Percentiles rank a stretch among this genome's conserved stretches.
Conservation (phyloP, 257 asterid species). For the Solanum medicagineum region DNA sequence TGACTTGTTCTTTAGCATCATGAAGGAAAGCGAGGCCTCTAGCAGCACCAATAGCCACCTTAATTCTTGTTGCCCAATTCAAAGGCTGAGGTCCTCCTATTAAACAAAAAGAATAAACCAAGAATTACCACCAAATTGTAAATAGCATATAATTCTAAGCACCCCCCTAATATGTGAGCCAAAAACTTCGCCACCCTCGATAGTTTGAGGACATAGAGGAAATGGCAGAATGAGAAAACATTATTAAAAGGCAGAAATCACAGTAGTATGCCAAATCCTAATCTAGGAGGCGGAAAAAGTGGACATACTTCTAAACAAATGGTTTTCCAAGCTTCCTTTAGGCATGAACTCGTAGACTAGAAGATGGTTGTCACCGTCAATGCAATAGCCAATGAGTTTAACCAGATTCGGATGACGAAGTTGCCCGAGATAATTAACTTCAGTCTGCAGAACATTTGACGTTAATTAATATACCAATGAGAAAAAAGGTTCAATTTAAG, state of each 20-base stretch:
- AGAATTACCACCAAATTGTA: background rate
- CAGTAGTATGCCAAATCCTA: background rate
- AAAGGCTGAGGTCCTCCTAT: slow-evolving; percentile 87
- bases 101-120: slow-evolving; percentile 1
- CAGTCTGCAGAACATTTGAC: slow-evolving; percentile 51
- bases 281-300: background rate
- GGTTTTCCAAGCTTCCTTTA: slow-evolving; percentile 95
- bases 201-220: background rate
- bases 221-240: background rate
- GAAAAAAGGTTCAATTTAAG: background rate
- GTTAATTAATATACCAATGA: background rate
- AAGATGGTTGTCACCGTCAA: slow-evolving; percentile 79
- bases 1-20: slow-evolving; percentile 75
- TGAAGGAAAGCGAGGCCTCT: slow-evolving; percentile 86
- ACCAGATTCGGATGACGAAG: slow-evolving; percentile 86
- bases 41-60: slow-evolving; percentile 90
- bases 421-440: slow-evolving; percentile 90
- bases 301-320: slow-evolving; percentile 74
- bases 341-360: slow-evolving; percentile 95
- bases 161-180: background rate
- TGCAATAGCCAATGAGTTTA: slow-evolving; percentile 87
- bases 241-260: background rate
- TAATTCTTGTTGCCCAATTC: slow-evolving; percentile 80
- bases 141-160: background rate
- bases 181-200: background rate